Evolutionary conservation across 176 grass and related monocot species (phyloP).

Genomic region (Miscanthus lutarioriparius): DNA sequence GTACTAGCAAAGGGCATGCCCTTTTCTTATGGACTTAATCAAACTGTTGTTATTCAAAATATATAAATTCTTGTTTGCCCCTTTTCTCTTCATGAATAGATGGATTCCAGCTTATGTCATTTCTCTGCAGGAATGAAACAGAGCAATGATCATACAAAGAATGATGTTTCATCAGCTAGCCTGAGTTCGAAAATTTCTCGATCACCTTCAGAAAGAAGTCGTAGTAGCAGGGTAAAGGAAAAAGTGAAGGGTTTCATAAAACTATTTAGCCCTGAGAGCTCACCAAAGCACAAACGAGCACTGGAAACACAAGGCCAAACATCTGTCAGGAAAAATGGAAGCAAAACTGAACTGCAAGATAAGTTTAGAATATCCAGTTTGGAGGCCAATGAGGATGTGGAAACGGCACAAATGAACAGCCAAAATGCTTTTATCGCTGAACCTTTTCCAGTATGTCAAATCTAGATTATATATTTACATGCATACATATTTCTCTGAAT

Average conservation of each 20-base stretch:
- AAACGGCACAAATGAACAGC: constrained; percentile 31
- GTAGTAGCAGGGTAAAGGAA: constrained; percentile 62
- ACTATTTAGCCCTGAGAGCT: constrained; percentile 71
- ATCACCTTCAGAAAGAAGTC: constrained; percentile 55
- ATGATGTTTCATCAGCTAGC: constrained; percentile 35
- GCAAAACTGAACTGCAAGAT: constrained; percentile 47
- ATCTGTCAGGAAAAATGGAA: constrained; percentile 47
- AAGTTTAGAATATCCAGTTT: constrained; percentile 48
- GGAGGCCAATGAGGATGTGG: constrained; percentile 38
- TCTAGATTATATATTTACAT: constrained; percentile 20
- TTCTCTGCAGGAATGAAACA: constrained; percentile 45
- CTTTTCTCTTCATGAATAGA: constrained; percentile 27
- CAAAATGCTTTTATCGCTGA: constrained; percentile 33
- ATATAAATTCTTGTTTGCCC: constrained; percentile 6
- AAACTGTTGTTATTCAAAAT: neutral
- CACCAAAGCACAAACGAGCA: constrained; percentile 65
- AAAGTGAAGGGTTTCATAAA: constrained; percentile 85
- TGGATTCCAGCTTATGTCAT: constrained; percentile 37
- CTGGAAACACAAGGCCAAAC: constrained; percentile 41
- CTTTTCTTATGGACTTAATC: neutral
- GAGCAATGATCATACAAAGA: constrained; percentile 27
- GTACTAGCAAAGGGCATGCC: neutral
- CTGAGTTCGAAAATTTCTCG: constrained; percentile 34
- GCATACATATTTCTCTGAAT: constrained; percentile 21
- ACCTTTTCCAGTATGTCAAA: constrained; percentile 46